phyloP scores from a whole-genome alignment of 2,329 filamentous ascomycete species.

The Alternaria metachromatica region DNA sequence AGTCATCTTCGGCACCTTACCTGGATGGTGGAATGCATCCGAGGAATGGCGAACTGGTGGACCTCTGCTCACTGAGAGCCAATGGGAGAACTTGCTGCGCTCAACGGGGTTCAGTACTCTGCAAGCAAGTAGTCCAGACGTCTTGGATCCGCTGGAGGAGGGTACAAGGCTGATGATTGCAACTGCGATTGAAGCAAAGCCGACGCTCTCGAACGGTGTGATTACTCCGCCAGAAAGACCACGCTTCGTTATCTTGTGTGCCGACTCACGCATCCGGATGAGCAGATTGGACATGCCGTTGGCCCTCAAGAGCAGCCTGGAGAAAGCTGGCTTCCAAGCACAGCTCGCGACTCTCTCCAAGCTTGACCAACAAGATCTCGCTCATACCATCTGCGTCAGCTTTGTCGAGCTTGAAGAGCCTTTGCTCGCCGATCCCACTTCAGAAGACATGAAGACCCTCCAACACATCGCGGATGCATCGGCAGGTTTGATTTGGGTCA shows the following conservation, averaged over 20 bases:
- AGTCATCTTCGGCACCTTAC: slow-evolving; percentile 31
- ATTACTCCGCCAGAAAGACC: slow-evolving; percentile 7
- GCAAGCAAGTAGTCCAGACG: slow-evolving; percentile 19
- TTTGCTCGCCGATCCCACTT: slow-evolving; percentile 5
- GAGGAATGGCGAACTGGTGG: slow-evolving; percentile 36
- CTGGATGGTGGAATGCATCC: slow-evolving; percentile 33
- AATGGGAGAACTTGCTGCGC: slow-evolving; percentile 45
- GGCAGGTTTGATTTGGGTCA: slow-evolving; percentile 27
- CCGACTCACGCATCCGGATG: slow-evolving; percentile 12
- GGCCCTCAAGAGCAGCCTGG: slow-evolving; percentile 7
- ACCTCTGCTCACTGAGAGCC: slow-evolving; percentile 37
- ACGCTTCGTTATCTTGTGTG: slow-evolving; percentile 12
- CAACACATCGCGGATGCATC: slow-evolving; percentile 15
- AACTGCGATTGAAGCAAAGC: slow-evolving; percentile 13
- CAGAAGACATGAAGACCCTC: slow-evolving; percentile 8
- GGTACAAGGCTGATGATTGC: slow-evolving; percentile 21
- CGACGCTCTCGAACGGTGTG: slow-evolving; percentile 4
- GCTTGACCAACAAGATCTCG: slow-evolving; percentile 5
- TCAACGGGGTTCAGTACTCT: slow-evolving; percentile 41
- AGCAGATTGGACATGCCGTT: slow-evolving; percentile 13
- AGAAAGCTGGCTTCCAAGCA: slow-evolving; percentile 6
- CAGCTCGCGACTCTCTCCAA: slow-evolving; percentile 10
- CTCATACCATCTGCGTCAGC: slow-evolving; percentile 14
- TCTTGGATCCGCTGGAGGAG: slow-evolving; percentile 16
- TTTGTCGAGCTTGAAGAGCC: slow-evolving; percentile 20